Base-by-base conservation (phyloP, 2,329 filamentous ascomycete genomes). In the Niveomyces coronatus region DNA sequence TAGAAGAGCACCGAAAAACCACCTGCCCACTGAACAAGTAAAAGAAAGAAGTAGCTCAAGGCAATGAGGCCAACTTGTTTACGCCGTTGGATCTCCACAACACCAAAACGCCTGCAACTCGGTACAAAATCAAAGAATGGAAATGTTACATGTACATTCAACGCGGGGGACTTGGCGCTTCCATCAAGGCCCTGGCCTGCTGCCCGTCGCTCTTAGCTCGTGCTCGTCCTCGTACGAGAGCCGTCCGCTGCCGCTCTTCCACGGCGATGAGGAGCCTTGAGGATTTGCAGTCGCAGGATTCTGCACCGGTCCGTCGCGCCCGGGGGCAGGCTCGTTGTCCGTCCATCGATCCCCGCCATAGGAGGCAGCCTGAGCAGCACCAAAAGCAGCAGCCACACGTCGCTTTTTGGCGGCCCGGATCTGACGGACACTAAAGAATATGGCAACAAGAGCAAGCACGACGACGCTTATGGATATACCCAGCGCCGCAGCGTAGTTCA, bases 361-460 rank as follows among this genome's bases (percentile, higher is more conserved):
- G 9, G 31, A 34, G 1, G 31, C 31, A 10, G 40, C 40, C 6
- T 38, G 35, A 13, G 40, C 40, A 6, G 40, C 35, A 22, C 40
- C 40, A 36, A 42, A 42, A 16, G 36, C 35, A 1, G 40, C 40
- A 3, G 40, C 40, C 22, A 35, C 44, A 15, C 44, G 45, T 24
- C 46, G 49, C 34, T 47, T 48, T 29, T 45, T 52, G 31, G 47
- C 43, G 35, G 56, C 33, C 39, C 49, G 56, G 37, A 45, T 48
- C 23, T 47, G 48, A 23, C 53, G 51, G 31, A 57, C 49, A 36
- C 55, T 57, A 31, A 61, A 51, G 36, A 62, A 46, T 16, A 70
- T 46, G 33, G 66, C 52, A 22, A 58, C 53, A 5, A 70, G 53
- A 43, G 65, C 52, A 26, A 68, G 35, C 31, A 68, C 54, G 33